Evolutionary conservation across 2,329 filamentous ascomycete species (phyloP).

Genomic region (Cordyceps tenuipes): DNA sequence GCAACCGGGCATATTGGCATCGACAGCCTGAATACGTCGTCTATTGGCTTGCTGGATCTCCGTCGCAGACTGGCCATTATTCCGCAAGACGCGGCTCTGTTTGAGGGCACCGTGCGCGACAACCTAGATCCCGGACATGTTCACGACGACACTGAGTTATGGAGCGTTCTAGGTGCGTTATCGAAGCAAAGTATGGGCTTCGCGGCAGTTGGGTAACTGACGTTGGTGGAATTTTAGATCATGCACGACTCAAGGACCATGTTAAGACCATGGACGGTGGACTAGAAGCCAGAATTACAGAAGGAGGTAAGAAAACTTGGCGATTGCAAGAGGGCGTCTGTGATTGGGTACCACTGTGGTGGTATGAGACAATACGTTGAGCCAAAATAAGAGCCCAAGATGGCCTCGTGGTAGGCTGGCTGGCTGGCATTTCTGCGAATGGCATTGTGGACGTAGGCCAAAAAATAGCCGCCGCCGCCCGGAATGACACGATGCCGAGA

Average conservation of each 20-base stretch:
- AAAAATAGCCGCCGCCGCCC: background rate
- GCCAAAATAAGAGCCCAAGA: no score
- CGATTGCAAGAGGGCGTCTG: conserved; percentile 6
- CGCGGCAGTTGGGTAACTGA: conserved; percentile 13
- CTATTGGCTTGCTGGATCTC: conserved; percentile 82
- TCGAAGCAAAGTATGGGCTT: background rate
- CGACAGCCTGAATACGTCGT: conserved; percentile 80
- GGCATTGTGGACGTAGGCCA: no score
- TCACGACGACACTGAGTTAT: conserved; percentile 93
- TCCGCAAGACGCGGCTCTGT: conserved; percentile 92
- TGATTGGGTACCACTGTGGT: background rate
- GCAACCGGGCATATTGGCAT: conserved; percentile 77
- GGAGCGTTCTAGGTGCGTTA: conserved; percentile 80
- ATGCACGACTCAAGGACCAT: conserved; percentile 88
- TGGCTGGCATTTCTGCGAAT: no score
- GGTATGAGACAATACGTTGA: no score
- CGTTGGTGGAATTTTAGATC: conserved; percentile 46
- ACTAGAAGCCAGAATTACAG: conserved; percentile 81
- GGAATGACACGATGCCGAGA: background rate
- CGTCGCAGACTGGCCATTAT: conserved; percentile 90
- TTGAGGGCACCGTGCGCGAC: conserved; percentile 86
- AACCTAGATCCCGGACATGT: conserved; percentile 93
- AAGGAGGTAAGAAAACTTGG: conserved; percentile 67
- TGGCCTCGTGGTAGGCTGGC: no score
- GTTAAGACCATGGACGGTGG: conserved; percentile 79